Conservation (phyloP, 495 filamentous ascomycete genomes). For the Gamarada debralockiae region DNA sequence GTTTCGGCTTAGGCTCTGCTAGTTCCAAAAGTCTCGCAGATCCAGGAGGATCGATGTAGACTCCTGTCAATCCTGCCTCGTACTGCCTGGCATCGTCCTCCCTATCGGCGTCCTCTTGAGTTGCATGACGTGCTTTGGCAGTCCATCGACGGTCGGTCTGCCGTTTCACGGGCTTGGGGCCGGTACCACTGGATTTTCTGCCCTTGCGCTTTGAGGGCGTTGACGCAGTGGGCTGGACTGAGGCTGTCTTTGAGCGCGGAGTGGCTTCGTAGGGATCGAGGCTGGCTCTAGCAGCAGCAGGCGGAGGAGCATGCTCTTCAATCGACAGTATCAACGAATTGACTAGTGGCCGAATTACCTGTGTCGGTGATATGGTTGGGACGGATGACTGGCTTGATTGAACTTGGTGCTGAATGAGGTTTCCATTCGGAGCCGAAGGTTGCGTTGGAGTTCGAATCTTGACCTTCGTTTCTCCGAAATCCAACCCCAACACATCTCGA, state of each 20-base stretch:
- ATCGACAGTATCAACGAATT: neutral
- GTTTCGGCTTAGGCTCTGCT: no score
- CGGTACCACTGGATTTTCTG: neutral
- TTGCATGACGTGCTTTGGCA: neutral
- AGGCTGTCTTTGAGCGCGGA: no score
- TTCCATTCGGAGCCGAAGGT: neutral
- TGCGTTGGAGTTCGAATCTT: neutral
- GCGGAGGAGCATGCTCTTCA: neutral
- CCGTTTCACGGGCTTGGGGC: neutral
- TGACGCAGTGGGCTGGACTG: neutral
- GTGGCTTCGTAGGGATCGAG: neutral
- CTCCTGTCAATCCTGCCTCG: slow-evolving; percentile 8
- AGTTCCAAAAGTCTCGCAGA: neutral
- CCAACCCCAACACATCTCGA: neutral
- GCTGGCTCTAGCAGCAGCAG: neutral
- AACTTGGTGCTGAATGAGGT: neutral
- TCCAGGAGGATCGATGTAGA: slow-evolving; percentile 16
- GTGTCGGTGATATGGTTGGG: neutral
- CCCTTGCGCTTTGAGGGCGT: neutral
- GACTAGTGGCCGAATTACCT: neutral
- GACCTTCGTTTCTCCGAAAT: slow-evolving; percentile 1
- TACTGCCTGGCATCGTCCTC: neutral
- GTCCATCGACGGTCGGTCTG: neutral
- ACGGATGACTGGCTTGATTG: neutral
- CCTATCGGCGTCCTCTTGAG: slow-evolving; percentile 3